Conservation (phyloP, 371 early-diverging fungal genomes). For the Mucor sp. region DNA sequence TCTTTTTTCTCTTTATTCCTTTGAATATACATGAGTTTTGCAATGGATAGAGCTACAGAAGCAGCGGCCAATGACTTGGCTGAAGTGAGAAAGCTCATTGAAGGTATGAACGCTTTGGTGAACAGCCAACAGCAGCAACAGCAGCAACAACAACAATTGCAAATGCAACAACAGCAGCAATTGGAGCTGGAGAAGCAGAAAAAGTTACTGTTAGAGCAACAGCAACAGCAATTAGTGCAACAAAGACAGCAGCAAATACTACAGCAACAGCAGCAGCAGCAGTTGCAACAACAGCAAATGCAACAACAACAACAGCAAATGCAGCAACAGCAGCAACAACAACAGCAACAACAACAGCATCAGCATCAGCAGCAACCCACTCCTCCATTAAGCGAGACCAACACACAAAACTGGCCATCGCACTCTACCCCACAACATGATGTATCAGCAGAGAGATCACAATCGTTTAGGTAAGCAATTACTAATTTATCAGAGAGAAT, state of each 20-base stretch:
- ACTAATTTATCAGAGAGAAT: neutral
- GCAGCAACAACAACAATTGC: constrained; percentile 13
- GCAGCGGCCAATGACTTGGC: constrained; percentile 53
- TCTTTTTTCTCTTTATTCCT: neutral
- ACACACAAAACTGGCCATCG: neutral
- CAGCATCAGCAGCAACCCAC: neutral
- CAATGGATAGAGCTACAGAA: constrained; percentile 51
- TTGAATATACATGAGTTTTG: constrained; percentile 7
- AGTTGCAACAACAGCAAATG: constrained; percentile 17
- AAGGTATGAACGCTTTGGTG: constrained; percentile 52
- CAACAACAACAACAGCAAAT: constrained; percentile 14
- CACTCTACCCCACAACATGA: constrained; percentile 2
- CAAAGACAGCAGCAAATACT: constrained; percentile 10
- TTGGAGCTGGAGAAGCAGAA: neutral
- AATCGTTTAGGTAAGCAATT: neutral
- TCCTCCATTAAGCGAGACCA: neutral
- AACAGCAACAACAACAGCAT: constrained; percentile 10
- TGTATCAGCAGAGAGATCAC: neutral
- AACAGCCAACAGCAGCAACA: constrained; percentile 23
- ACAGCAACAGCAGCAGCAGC: constrained; percentile 12
- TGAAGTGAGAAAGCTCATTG: constrained; percentile 53
- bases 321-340: constrained; percentile 7
- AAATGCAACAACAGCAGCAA: constrained; percentile 11
- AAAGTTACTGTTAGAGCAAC: neutral
- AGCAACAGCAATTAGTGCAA: neutral